Percentiles rank a stretch among this genome's conserved stretches.
These are phyloP conservation scores for Cymbopogon flexuosus DNA, from an alignment of 202 grass and related monocot species.

Conservation along the genomic window DNA sequence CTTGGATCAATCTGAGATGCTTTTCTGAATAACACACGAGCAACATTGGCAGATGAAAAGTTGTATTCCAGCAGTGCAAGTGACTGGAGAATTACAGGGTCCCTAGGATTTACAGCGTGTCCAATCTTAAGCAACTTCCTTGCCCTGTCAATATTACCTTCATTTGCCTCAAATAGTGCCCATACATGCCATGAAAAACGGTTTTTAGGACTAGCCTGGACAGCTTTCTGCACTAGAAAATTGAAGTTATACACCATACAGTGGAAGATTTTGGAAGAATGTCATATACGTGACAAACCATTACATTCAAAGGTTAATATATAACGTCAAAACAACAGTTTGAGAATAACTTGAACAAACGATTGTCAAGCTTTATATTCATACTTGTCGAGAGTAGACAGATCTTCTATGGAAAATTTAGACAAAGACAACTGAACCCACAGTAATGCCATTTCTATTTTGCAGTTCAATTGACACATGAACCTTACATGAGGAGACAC, in stretches of 20 bases:
- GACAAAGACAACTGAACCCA: background rate
- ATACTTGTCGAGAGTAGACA: background rate
- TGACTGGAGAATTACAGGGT: constrained; percentile 89
- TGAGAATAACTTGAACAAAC: background rate
- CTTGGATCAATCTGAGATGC: constrained; percentile 84
- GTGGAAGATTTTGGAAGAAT: background rate
- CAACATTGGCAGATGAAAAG: constrained; percentile 64
- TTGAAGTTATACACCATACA: background rate
- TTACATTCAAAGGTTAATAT: background rate
- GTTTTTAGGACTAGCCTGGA: constrained; percentile 94
- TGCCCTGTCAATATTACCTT: constrained; percentile 65
- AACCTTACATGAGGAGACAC: background rate
- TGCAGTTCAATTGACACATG: background rate
- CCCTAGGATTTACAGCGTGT: constrained; percentile 84
- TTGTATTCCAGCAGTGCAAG: constrained; percentile 91
- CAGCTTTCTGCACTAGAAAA: constrained; percentile 57
- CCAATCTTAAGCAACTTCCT: constrained; percentile 96
- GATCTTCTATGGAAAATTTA: background rate
- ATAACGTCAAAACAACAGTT: background rate
- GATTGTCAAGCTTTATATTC: background rate
- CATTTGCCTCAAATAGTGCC: constrained; percentile 86
- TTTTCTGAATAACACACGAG: constrained; percentile 80
- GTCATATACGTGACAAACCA: background rate
- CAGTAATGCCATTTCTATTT: constrained; percentile 6
- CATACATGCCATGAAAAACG: constrained; percentile 98